A percentile compares a stretch with the other conserved stretches of the same genome.
Conservation (phyloP, 2,329 filamentous ascomycete species). For the Hymenoscyphus infarciens region DNA sequence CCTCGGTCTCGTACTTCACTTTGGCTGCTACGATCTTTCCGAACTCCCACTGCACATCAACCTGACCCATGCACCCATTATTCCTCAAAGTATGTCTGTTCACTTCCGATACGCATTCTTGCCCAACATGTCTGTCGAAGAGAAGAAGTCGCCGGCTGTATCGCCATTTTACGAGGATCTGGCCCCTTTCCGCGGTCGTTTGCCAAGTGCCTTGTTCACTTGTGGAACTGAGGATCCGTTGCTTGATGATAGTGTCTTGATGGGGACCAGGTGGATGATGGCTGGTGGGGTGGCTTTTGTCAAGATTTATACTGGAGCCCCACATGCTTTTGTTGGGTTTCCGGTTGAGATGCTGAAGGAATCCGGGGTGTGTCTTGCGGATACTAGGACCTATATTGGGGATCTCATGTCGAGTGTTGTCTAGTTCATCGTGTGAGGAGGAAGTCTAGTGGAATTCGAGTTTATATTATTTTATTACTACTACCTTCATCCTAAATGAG, state of each 20-base stretch:
- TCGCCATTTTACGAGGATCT: conserved; percentile 49
- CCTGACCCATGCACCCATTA: conserved; percentile 33
- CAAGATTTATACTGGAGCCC: conserved; percentile 51
- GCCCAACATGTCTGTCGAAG: conserved; percentile 39
- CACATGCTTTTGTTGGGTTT: conserved; percentile 47
- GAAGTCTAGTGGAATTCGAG: too few species aligned
- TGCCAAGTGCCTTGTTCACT: conserved; percentile 53
- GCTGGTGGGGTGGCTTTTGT: conserved; percentile 47
- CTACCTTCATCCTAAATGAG: too few species aligned
- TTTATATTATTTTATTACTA: too few species aligned
- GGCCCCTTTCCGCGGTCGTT: conserved; percentile 31
- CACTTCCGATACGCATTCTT: conserved; percentile 45
- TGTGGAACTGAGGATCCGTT: conserved; percentile 53
- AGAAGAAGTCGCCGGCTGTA: conserved; percentile 44
- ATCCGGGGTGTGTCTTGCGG: conserved; percentile 18
- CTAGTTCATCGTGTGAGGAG: not conserved
- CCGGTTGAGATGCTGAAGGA: conserved; percentile 18
- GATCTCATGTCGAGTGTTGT: not conserved
- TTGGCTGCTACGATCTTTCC: conserved; percentile 48
- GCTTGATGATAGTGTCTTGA: conserved; percentile 50
- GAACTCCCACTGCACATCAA: conserved; percentile 39
- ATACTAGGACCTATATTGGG: conserved; percentile 20
- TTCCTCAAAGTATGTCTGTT: conserved; percentile 45
- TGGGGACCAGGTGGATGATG: conserved; percentile 52
- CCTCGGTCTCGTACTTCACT: conserved; percentile 49